Evolutionary conservation across 768 basidiomycete genomes (phyloP).

Genomic region (Mrakia hoshinonis): DNA sequence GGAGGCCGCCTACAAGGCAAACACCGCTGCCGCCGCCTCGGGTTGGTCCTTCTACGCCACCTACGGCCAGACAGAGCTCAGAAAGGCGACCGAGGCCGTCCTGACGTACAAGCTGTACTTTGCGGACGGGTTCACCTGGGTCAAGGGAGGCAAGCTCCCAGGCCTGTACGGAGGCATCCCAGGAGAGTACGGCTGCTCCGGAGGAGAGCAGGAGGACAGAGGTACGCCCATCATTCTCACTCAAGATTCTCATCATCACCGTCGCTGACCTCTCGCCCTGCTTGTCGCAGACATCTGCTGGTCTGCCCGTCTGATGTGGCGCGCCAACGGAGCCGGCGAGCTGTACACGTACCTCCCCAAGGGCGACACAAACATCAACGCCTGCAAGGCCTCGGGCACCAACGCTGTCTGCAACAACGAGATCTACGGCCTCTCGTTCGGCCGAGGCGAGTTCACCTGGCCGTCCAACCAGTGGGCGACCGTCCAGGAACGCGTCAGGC

Average conservation of each 20-base stretch:
- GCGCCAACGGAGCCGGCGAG: slow-evolving; percentile 56
- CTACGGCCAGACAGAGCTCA: background rate
- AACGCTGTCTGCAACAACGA: slow-evolving; percentile 54
- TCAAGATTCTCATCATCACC: background rate
- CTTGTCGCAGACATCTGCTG: slow-evolving; percentile 45
- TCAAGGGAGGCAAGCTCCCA: slow-evolving; percentile 73
- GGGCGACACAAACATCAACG: slow-evolving; percentile 7
- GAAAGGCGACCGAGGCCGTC: slow-evolving; percentile 13
- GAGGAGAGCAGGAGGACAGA: slow-evolving; percentile 15
- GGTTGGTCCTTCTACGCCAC: slow-evolving; percentile 25
- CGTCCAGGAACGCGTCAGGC: slow-evolving; percentile 59
- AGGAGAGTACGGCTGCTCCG: slow-evolving; percentile 31
- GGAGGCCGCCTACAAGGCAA: slow-evolving; percentile 11
- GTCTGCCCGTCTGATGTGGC: slow-evolving; percentile 74
- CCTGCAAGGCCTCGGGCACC: slow-evolving; percentile 31
- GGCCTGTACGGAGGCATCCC: slow-evolving; percentile 52
- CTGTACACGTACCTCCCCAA: slow-evolving; percentile 29
- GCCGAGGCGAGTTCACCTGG: slow-evolving; percentile 62
- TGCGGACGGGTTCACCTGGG: slow-evolving; percentile 63
- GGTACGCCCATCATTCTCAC: slow-evolving; percentile 22
- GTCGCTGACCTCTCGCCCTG: background rate
- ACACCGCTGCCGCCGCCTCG: background rate
- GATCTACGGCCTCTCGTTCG: slow-evolving; percentile 64
- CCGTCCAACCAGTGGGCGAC: slow-evolving; percentile 56
- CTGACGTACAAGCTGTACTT: slow-evolving; percentile 23